These are phyloP conservation scores for Candida ulmi DNA, from an alignment of 805 yeast genomes.

Conservation along the genomic window DNA sequence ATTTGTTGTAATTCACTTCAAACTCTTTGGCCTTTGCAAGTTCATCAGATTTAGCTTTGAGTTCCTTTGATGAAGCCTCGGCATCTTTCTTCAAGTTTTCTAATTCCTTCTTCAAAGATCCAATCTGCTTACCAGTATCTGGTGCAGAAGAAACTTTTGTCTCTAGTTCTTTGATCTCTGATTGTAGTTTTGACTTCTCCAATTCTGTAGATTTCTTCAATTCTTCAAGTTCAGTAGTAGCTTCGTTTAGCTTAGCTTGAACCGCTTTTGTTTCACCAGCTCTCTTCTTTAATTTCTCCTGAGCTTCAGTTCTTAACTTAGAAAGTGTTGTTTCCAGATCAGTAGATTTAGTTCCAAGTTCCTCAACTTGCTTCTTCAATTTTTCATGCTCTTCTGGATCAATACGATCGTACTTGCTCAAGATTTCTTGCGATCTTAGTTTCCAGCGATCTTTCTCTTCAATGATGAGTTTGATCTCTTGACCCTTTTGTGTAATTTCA, in stretches of 20 bases:
- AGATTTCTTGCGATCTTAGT: slow-evolving; percentile 40
- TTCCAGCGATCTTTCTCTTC: slow-evolving; percentile 61
- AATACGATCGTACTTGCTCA: slow-evolving; percentile 39
- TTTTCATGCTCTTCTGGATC: slow-evolving; percentile 41
- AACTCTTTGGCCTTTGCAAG: slow-evolving; percentile 31
- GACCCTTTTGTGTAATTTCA: slow-evolving; percentile 42
- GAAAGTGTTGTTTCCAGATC: slow-evolving; percentile 17
- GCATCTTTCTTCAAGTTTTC: neutral
- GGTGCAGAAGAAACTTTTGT: neutral
- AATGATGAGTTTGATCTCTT: slow-evolving; percentile 38
- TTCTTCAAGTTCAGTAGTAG: slow-evolving; percentile 12
- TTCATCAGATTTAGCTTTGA: slow-evolving; percentile 19
- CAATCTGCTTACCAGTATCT: slow-evolving; percentile 1
- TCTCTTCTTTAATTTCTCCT: slow-evolving; percentile 21
- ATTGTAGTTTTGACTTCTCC: slow-evolving; percentile 6
- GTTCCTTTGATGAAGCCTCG: neutral
- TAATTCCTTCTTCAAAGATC: slow-evolving; percentile 7
- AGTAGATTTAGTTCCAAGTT: slow-evolving; percentile 16
- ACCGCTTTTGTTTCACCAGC: slow-evolving; percentile 18
- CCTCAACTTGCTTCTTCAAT: slow-evolving; percentile 27
- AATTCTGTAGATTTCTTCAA: slow-evolving; percentile 3
- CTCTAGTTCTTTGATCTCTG: neutral
- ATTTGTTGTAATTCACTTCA: slow-evolving; percentile 28
- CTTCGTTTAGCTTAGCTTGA: slow-evolving; percentile 12
- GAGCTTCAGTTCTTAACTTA: slow-evolving; percentile 20